These are phyloP conservation scores for Lactarius psammicola DNA, from an alignment of 768 basidiomycete genomes.

Conservation along the genomic window DNA sequence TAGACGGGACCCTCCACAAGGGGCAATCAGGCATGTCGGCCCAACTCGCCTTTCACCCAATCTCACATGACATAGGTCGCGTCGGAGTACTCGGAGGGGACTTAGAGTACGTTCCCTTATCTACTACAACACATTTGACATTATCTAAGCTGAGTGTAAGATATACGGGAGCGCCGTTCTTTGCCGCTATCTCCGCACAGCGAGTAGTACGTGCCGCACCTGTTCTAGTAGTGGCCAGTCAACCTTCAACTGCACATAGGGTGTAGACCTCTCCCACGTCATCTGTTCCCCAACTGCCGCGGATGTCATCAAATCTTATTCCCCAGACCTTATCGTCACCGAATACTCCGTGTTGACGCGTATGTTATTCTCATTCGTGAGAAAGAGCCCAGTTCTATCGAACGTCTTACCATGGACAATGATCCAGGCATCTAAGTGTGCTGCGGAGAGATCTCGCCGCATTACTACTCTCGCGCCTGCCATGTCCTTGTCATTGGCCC, in stretches of 20 bases:
- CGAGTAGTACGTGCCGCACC: conserved; percentile 57
- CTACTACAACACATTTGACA: not conserved
- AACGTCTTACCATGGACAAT: conserved; percentile 3
- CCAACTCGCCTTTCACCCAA: not conserved
- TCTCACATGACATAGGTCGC: conserved; percentile 51
- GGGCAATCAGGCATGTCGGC: conserved; percentile 77
- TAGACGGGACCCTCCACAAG: conserved; percentile 87
- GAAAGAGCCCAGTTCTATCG: not conserved
- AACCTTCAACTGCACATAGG: conserved; percentile 44
- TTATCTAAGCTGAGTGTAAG: conserved; percentile 43
- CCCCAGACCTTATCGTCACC: conserved; percentile 98
- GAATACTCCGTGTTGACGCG: conserved; percentile 72
- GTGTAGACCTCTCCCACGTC: conserved; percentile 93
- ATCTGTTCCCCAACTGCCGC: conserved; percentile 95
- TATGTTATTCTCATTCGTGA: conserved; percentile 39
- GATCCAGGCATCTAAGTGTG: conserved; percentile 45
- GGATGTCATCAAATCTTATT: conserved; percentile 93
- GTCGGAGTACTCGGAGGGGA: conserved; percentile 95
- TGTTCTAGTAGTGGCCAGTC: conserved; percentile 4
- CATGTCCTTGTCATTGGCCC: conserved; percentile 95
- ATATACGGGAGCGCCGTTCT: conserved; percentile 97
- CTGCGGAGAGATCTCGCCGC: conserved; percentile 57
- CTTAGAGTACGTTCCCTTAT: conserved; percentile 65
- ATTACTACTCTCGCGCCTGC: conserved; percentile 77
- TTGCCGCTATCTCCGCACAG: conserved; percentile 88